These are phyloP conservation scores for Fusarium ambrosium DNA, from an alignment of 2,329 filamentous ascomycete genomes.

Conservation along the genomic window DNA sequence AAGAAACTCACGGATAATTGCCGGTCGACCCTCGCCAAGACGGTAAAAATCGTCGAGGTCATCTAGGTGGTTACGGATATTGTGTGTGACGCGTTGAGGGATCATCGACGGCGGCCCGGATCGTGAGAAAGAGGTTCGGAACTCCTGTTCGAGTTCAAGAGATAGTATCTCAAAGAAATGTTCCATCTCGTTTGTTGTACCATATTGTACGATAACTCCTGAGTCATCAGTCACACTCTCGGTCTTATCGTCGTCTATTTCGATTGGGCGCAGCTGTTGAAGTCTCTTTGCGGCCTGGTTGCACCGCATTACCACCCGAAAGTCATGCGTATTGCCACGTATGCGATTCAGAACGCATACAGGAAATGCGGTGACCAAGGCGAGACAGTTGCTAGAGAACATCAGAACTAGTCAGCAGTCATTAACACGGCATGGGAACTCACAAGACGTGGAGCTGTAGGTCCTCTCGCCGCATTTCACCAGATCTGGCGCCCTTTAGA, in stretches of 20 bases:
- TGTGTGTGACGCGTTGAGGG: conserved; percentile 45
- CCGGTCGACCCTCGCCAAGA: conserved; percentile 31
- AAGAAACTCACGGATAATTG: conserved; percentile 42
- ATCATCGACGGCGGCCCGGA: conserved; percentile 26
- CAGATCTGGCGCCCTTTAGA: conserved; percentile 34
- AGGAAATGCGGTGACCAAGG: conserved; percentile 44
- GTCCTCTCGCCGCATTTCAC: background rate
- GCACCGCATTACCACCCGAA: conserved; percentile 43
- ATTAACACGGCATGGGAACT: background rate
- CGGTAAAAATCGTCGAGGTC: conserved; percentile 40
- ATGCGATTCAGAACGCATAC: conserved; percentile 45
- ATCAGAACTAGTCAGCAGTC: conserved; percentile 11
- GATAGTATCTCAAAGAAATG: conserved; percentile 48
- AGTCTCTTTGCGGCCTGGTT: conserved; percentile 32
- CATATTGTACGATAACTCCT: background rate
- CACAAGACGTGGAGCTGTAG: conserved; percentile 45
- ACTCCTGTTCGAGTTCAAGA: conserved; percentile 44
- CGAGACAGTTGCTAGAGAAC: conserved; percentile 43
- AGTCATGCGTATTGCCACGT: conserved; percentile 43
- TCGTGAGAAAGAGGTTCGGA: conserved; percentile 14
- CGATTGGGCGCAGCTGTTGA: conserved; percentile 23
- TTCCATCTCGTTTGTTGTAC: conserved; percentile 18
- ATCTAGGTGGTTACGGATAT: conserved; percentile 46
- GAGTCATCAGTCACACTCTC: background rate
- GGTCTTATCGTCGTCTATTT: background rate